Base-by-base conservation (phyloP, 768 basidiomycete species). In the Amanita fuliginea region DNA sequence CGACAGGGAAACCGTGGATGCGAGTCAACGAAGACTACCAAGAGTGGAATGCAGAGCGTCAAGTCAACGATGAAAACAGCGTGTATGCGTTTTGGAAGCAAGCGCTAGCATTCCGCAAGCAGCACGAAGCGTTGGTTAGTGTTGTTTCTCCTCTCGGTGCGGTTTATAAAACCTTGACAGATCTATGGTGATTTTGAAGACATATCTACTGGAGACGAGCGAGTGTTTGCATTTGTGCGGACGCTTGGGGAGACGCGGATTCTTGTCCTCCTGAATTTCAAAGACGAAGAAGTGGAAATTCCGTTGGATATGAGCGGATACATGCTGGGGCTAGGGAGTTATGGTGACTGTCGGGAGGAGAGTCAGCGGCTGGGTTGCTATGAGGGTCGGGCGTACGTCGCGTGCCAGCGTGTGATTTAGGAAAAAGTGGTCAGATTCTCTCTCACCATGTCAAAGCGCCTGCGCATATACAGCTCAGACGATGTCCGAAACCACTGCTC, bases 391-490 rank as follows among this genome's bases (percentile, higher is more conserved):
- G 47, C 13, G 26, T 48, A 48, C 10, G 40, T 41, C 40, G 21
- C 21, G 40, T 37, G 36, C 36, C 11, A 35, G 30, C 46, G 19
- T 47, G 34, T 33, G 48, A 14, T 22, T 49, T 28, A 16, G 3
- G 26, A 47, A 37, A 24, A 45, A 39, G 30, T 48, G 6, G 45
- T 47, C n/a, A 42, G 46, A 48, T 28, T 28, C 22, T 30, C 26
- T 18, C 8, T 30, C 52, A 46, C 55, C 63, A 83, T 86, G 79
- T 75, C 81, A 32, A 81, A 81, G 57, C 73, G 86, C 34, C 69
- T 86, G 53, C 78, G 76, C 46, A 85, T 93, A 54, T 86, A 77
- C 66, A 81, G 86, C 2, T 64, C 66, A 33, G 82, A 86, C 53
- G 91, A 94, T 64, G 77, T 94, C 42, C 75, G 70, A 2, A 59